Base-by-base conservation (phyloP, 108 stramenopile genomes). In the Skeletonema tropicum region DNA sequence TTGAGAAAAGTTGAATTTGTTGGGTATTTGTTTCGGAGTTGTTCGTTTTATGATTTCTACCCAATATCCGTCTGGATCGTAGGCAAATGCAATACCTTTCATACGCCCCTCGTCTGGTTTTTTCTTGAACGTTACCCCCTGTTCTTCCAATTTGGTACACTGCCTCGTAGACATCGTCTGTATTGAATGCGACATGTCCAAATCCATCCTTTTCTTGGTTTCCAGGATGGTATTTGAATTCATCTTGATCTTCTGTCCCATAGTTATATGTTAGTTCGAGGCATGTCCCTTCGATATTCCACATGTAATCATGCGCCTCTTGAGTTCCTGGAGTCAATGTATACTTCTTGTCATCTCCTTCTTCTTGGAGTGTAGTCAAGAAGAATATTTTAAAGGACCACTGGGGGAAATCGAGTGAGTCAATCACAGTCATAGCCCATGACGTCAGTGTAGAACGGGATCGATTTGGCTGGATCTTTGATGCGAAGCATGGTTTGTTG, bases 191-290 rank as follows among this genome's bases (percentile, higher is more conserved):
- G 76, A 99, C 83, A 81, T 99, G 99, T 25, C 98, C 98, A 89
- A 98, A 99, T 35, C 99, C 99, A 55, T 95, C 89, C 48, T 92
- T 86, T 49, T 97, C 96, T 79, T 97, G 93, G 75, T 99, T 99
- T 15, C 99, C 99, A 76, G 89, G 95, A 69, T 87, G 87, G 74
- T 98, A 94, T 60, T 87, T 65, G 68, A 94, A 93, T 15, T 70
- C 79, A 19, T 83, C 82, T 41, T 97, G 88, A 13, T 68, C 70
- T 77, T 97, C 97, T 6, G 95, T 93, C 39, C 97, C 98, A 74
- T 98, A 94, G 77, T 97, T 97, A 71, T 97, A 93, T 0, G 98
- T 98, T 45, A 98, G 80, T 75, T 98, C 98, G 3, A 45, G 42
- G n/a, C 42, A 45, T 5, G 88, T 83, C 12, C 91, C 92, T 49